Evolutionary conservation across 2,329 filamentous ascomycete genomes (phyloP).

Genomic region (Tolypocladium ophioglossoides): DNA sequence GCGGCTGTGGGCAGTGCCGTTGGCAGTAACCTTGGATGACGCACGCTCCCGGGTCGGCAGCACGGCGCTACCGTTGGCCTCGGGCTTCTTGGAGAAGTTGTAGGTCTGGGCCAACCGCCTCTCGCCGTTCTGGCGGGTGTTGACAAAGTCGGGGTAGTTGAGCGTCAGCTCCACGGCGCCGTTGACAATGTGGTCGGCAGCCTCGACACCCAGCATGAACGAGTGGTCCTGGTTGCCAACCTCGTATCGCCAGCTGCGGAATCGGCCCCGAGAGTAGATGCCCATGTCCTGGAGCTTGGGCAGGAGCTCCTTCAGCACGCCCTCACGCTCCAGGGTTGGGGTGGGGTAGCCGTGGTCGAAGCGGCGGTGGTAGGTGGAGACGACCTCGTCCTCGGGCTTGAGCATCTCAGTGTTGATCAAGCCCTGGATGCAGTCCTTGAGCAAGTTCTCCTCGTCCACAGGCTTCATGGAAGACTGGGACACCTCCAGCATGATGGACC

Average conservation of each 20-base stretch:
- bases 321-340: constrained; percentile 87
- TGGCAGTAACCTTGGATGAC: constrained; percentile 20
- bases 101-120: constrained; percentile 34
- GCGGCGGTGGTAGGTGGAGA: constrained; percentile 94
- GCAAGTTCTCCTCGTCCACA: constrained; percentile 72
- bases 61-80: constrained; percentile 22
- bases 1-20: constrained; percentile 15
- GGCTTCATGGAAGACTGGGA: constrained; percentile 95
- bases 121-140: constrained; percentile 54
- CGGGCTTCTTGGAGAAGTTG: constrained; percentile 20
- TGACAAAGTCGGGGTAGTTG: constrained; percentile 96
- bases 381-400: constrained; percentile 81
- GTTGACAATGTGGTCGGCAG: constrained; percentile 80
- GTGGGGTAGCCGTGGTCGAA: constrained; percentile 99
- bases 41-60: constrained; percentile 25
- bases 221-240: constrained; percentile 95
- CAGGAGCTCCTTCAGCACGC: constrained; percentile 82
- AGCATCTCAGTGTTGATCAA: constrained; percentile 98
- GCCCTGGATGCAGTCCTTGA: constrained; percentile 88
- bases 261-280: constrained; percentile 92
- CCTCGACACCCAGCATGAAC: constrained; percentile 95
- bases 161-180: constrained; percentile 85
- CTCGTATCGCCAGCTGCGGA: constrained; percentile 97
- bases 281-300: constrained; percentile 84
- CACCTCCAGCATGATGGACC: constrained; percentile 99